phyloP scores from a whole-genome alignment of 805 yeast genomes.

The Kluyveromyces lactis region DNA sequence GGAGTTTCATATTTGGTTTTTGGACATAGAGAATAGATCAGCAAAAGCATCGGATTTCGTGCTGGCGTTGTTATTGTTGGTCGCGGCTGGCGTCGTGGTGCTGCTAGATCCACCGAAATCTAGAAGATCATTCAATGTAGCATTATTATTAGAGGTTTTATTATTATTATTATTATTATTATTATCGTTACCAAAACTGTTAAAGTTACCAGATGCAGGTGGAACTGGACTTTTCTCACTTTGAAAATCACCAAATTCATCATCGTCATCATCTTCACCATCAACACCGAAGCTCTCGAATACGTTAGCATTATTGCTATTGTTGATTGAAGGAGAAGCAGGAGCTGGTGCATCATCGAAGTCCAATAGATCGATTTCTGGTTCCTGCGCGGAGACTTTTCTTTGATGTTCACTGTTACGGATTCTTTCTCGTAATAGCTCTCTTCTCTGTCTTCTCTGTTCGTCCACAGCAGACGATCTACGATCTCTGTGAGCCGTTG shows the following conservation, averaged over 20 bases:
- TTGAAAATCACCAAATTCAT: slow-evolving; percentile 33
- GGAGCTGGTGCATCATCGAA: slow-evolving; percentile 17
- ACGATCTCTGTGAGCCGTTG: slow-evolving; percentile 11
- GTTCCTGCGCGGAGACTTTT: slow-evolving; percentile 17
- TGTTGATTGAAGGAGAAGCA: not conserved
- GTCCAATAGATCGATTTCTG: slow-evolving; percentile 25
- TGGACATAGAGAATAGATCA: slow-evolving; percentile 24
- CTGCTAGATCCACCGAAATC: slow-evolving; percentile 5
- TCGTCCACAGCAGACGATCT: slow-evolving; percentile 25
- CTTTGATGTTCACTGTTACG: slow-evolving; percentile 27
- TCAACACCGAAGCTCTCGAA: slow-evolving; percentile 2
- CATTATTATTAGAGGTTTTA: not conserved
- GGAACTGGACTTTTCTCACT: slow-evolving; percentile 16
- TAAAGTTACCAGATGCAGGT: slow-evolving; percentile 2
- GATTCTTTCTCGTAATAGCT: slow-evolving; percentile 28
- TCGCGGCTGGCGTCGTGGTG: not conserved
- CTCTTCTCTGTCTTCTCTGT: slow-evolving; percentile 31
- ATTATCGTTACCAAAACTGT: not conserved
- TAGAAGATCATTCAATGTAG: slow-evolving; percentile 6
- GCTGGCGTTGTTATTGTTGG: slow-evolving; percentile 6
- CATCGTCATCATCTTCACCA: slow-evolving; percentile 26
- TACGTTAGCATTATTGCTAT: slow-evolving; percentile 3
- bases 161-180: not conserved
- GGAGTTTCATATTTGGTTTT: slow-evolving; percentile 6
- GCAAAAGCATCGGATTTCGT: slow-evolving; percentile 22